Percentiles rank a stretch among this genome's conserved stretches.
Evolutionary conservation across 352 stramenopile genomes (phyloP).

Genomic region (Phytophthora melonis): DNA sequence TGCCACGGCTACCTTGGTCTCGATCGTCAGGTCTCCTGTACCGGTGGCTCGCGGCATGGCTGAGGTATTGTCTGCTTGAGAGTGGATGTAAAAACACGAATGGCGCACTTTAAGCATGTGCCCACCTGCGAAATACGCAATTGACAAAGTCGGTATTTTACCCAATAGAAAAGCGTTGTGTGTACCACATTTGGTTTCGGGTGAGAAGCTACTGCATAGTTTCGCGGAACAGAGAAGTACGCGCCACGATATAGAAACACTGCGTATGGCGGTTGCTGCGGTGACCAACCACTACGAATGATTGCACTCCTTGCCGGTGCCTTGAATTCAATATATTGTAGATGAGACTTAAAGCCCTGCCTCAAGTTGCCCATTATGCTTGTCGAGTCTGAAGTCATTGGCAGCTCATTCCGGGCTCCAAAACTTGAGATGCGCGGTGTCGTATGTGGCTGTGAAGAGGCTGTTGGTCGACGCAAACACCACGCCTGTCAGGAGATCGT

Average conservation of each 20-base stretch:
- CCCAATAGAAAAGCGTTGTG: too few species aligned
- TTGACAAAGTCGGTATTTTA: too few species aligned
- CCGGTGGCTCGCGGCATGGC: too few species aligned
- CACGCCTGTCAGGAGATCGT: slow-evolving; percentile 74
- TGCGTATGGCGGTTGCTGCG: background rate
- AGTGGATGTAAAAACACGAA: too few species aligned
- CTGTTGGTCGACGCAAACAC: slow-evolving; percentile 56
- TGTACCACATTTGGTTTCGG: too few species aligned
- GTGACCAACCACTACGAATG: background rate
- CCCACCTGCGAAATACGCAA: too few species aligned
- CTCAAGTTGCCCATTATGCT: slow-evolving; percentile 22
- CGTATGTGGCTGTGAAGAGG: slow-evolving; percentile 69
- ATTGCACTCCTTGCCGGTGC: slow-evolving; percentile 5
- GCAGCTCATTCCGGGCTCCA: slow-evolving; percentile 64
- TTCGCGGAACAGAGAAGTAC: too few species aligned
- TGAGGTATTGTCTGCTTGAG: too few species aligned
- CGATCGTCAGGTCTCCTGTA: too few species aligned
- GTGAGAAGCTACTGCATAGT: too few species aligned
- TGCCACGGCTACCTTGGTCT: too few species aligned
- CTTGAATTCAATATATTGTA: slow-evolving; percentile 39
- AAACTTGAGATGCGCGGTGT: slow-evolving; percentile 75
- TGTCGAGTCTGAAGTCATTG: slow-evolving; percentile 3
- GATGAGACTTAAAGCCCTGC: slow-evolving; percentile 16
- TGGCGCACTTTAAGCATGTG: too few species aligned
- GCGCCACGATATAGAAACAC: background rate